Conservation (phyloP, 1,284 basidiomycete species). For the Rhizoctonia solani region DNA sequence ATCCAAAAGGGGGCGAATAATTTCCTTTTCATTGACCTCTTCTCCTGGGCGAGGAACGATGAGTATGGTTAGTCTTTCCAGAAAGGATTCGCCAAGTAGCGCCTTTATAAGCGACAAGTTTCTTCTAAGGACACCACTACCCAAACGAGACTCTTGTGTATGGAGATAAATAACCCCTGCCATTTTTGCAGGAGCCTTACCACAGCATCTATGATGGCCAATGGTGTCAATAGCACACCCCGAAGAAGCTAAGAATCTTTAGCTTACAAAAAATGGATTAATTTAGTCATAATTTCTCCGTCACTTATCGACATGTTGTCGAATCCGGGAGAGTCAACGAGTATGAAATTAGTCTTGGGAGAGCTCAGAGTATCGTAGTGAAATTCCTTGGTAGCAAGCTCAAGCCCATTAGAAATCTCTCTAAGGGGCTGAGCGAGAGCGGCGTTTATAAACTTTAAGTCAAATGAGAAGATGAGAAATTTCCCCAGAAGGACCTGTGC, state of each 20-base stretch:
- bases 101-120: neutral
- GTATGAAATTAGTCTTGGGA: neutral
- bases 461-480: neutral
- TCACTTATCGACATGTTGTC: neutral
- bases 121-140: neutral
- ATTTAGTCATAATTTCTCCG: neutral
- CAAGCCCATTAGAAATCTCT: neutral
- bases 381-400: neutral
- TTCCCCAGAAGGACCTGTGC: neutral
- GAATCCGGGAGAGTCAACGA: constrained; percentile 28
- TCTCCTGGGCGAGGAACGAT: neutral
- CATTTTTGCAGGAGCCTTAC: neutral
- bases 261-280: neutral
- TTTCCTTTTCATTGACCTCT: neutral
- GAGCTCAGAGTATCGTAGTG: neutral
- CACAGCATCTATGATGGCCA: too few relatives aligned
- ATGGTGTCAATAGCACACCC: neutral
- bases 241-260: neutral
- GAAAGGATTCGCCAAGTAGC: neutral
- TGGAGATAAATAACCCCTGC: constrained; percentile 1
- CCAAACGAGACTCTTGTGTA: neutral
- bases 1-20: neutral
- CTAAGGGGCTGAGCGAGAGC: neutral
- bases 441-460: constrained; percentile 7
- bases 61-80: neutral